phyloP scores from a whole-genome alignment of 176 grass and related monocot genomes.

The Rhipidocladum racemiflorum region DNA sequence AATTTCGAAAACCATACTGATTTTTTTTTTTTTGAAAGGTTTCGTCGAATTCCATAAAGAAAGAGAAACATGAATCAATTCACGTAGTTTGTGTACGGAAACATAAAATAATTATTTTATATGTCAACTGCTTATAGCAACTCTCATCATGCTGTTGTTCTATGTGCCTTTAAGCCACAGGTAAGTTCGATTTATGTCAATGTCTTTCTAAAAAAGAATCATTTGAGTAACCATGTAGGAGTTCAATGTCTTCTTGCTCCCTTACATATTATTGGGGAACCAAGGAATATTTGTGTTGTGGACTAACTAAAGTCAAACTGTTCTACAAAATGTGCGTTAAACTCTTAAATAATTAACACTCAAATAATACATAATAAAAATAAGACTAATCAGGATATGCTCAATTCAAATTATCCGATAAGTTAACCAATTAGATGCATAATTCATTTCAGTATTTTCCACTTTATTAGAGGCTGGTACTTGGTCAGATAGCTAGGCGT shows the following conservation, averaged over 20 bases:
- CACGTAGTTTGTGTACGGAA: neutral
- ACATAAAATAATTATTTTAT: neutral
- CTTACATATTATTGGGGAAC: neutral
- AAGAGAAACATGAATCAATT: neutral
- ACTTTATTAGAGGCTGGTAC: neutral
- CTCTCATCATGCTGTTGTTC: neutral
- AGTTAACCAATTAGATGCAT: neutral
- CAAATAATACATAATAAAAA: neutral
- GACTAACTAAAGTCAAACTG: conserved; percentile 22
- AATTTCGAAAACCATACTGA: neutral
- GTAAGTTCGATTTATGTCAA: conserved; percentile 29
- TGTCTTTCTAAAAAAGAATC: neutral
- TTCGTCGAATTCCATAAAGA: neutral
- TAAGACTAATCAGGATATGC: neutral
- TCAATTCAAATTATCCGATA: neutral
- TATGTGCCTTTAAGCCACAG: neutral
- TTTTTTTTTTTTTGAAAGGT: neutral
- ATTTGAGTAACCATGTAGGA: neutral
- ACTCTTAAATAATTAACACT: neutral
- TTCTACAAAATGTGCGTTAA: conserved; percentile 2
- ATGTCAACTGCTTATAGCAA: neutral
- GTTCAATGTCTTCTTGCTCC: neutral
- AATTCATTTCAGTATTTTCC: neutral
- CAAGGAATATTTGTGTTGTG: conserved; percentile 32
- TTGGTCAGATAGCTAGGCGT: too few species aligned